Evolutionary conservation across 129 eudicot genomes (phyloP), one percentile per base, ranked within the genome.

Genomic region (Chrysanthemum seticuspe): DNA sequence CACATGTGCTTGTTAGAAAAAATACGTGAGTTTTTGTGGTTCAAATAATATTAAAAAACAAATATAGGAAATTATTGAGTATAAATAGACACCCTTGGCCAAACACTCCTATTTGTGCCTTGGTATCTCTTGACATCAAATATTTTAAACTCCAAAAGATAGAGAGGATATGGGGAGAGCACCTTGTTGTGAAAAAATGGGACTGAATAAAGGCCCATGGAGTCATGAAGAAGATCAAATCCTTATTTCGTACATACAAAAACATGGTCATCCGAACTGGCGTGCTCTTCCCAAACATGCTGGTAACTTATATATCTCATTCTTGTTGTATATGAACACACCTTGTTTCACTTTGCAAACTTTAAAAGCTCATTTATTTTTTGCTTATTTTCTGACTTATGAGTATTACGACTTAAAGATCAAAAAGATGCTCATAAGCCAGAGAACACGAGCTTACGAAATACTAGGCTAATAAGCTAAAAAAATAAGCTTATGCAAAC

Each of bases 191-290:
- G 89, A 86, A 56, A 91, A 88, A 83, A 81, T 82, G 76, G 97
- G 95, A 59, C 78, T 91, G 56, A 91, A 88, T 85, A 91, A 70
- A 78, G 97, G 97, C n/a, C 92, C 95, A 64, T 90, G 97, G 97
- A 77, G 86, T 67, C 79, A 66, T 8, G 91, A 90, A 51, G 97
- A 90, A 86, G 97, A 91, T 65, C 78, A 82, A 45, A 59, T 78
- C 72, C 68, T 91, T 70, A 70, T 82, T 34, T 79, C 89, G 67
- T 84, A 80, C 77, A 82, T 91, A 13, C 82, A 64, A 18, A 67
- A 80, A 51, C 70, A 88, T 72, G 97, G 96, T 34, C 91, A 91
- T 74, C 75, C 77, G 2, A 91, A 88, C 47, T 91, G 97, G 97
- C 82, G 97, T 29, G 92, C 95, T 27, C 96, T 91, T 75, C 97